These are phyloP conservation scores for Alternaria gaisen DNA, from an alignment of 2,329 filamentous ascomycete species.

Conservation along the genomic window DNA sequence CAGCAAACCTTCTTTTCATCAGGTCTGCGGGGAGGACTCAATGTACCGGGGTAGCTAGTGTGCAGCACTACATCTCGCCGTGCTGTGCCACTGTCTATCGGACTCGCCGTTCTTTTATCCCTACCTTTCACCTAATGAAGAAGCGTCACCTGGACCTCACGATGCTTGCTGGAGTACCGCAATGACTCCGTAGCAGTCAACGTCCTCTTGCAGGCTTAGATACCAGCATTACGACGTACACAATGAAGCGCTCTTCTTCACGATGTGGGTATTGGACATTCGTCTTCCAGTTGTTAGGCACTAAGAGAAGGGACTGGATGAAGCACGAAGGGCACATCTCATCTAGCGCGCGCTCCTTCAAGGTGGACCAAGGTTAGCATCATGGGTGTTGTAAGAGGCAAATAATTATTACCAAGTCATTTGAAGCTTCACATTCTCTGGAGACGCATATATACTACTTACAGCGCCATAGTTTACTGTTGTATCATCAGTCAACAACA, in stretches of 20 bases:
- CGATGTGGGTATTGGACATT: neutral
- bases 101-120: neutral
- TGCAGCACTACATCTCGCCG: neutral
- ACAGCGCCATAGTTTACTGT: neutral
- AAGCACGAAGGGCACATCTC: neutral
- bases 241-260: conserved; percentile 10
- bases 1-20: neutral
- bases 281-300: neutral
- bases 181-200: neutral
- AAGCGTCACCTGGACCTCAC: neutral
- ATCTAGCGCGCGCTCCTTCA: neutral
- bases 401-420: neutral
- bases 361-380: neutral
- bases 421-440: neutral
- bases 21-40: neutral
- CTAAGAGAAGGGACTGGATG: neutral
- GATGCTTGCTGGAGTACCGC: neutral
- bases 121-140: neutral
- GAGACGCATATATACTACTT: neutral
- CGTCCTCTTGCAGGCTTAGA: conserved; percentile 8
- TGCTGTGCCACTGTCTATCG: neutral
- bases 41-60: neutral
- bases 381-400: neutral
- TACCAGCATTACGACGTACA: neutral
- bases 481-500: neutral